Evolutionary conservation across 345 rosid genomes (phyloP), one percentile per base, ranked within the genome.

Genomic region (Lenwebbia sp.): DNA sequence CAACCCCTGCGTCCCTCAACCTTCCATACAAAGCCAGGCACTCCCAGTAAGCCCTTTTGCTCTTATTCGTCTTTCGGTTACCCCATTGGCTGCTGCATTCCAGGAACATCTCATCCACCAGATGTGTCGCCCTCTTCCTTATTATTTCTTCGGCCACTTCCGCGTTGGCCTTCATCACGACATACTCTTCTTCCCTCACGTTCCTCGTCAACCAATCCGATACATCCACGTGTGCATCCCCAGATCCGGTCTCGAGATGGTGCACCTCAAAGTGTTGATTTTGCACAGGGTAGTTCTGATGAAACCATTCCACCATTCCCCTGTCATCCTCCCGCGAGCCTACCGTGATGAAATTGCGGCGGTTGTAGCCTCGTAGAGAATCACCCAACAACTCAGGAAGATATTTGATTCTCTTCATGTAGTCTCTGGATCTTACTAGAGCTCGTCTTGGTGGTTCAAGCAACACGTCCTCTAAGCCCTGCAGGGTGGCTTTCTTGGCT

Each of bases 41-140:
- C 83, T 91, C 93, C 94, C 94, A 91, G 86, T 90, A 90, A 88
- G 93, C 90, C 86, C 93, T 88, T 82, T 86, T 87, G 83, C 85
- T 86, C 86, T 83, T 87, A 58, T 89, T 86, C 81, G 83, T 88
- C 41, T 76, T 37, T 28, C 65, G 57, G 17, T 89, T 84, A 33
- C 85, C 83, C 91, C 90, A 86, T 54, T 89, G 91, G 62, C 84
- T 88, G 28, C 89, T 83, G 83, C 94, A 92, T 86, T 90, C 90
- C 37, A 92, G 37, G 74, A 92, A 88, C 87, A 92, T 74, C 85
- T 92, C 94, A 55, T 91, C 94, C 56, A 90, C 91, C 89, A 91
- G 76, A 87, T 65, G 47, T 4, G 88, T 84, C 14, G 84, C 57
- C 49, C 85, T 85, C 83, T 57, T 87, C 78, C 22, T 37, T 54